Evolutionary conservation across 2,329 filamentous ascomycete genomes (phyloP).

Genomic region (Fusarium sp.): DNA sequence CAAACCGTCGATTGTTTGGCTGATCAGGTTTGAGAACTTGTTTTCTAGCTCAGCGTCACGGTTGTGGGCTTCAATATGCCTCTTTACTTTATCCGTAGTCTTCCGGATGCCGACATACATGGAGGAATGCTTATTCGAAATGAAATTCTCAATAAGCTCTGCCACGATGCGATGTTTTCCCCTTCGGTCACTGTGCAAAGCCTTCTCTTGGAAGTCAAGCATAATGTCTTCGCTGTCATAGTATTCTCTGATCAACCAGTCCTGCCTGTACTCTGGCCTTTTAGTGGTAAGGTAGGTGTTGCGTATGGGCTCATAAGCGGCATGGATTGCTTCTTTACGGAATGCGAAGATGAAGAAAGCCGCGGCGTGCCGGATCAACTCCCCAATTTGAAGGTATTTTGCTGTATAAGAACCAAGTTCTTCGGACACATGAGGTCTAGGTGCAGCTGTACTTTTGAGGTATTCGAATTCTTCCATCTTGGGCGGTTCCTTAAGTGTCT

Average conservation of each 20-base stretch:
- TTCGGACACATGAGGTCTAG: background rate
- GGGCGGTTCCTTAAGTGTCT: background rate
- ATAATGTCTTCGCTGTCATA: background rate
- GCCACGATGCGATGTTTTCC: constrained; percentile 18
- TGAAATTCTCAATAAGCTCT: constrained; percentile 39
- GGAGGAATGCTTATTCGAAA: constrained; percentile 5
- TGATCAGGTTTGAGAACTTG: constrained; percentile 34
- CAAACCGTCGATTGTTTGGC: constrained; percentile 31
- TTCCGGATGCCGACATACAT: constrained; percentile 33
- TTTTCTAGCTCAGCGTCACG: constrained; percentile 1
- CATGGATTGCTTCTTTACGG: constrained; percentile 36
- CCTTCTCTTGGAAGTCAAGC: background rate
- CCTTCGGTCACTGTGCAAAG: background rate
- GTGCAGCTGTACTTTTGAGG: background rate
- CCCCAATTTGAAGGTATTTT: background rate
- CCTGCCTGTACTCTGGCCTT: background rate
- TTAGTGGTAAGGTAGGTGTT: constrained; percentile 8
- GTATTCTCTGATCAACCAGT: background rate
- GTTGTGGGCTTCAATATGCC: constrained; percentile 29
- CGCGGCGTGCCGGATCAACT: constrained; percentile 25
- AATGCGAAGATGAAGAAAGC: constrained; percentile 36
- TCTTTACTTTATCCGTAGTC: constrained; percentile 26
- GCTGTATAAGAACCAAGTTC: background rate
- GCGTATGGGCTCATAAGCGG: constrained; percentile 28
- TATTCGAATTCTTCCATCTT: background rate